Evolutionary conservation across 2,329 filamentous ascomycete species (phyloP), one percentile per base, ranked within the genome.

Genomic region (Colletotrichum nymphaeae): DNA sequence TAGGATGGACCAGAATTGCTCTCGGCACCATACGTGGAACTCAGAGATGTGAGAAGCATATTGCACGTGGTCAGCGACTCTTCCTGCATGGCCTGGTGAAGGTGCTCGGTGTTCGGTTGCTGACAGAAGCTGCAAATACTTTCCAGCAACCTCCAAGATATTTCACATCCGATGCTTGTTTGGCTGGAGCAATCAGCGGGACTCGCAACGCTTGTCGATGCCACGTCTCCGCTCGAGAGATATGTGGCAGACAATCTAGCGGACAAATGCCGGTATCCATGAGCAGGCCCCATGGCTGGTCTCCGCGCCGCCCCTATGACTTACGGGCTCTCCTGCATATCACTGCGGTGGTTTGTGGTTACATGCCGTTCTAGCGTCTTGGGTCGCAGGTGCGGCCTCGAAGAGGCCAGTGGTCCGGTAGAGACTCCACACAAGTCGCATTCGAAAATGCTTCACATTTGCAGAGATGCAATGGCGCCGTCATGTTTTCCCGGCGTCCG

Each of bases 341-440:
- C 30, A 26, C 55, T 63, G 57, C 37, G 24, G 65, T 35, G 65
- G 52, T 58, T 69, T 72, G 52, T 72, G 69, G 69, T 72, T 69
- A 69, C 69, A 63, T 72, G 69, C 65, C 65, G 69, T 58, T 26
- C 65, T 69, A 72, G 65, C 58, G 69, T 32, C 58, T 69, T 69
- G 69, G 52, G 53, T 53, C 57, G 68, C 65, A 55, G 22, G 37
- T 37, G 52, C 58, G 69, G 52, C 69, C 69, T 69, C 35, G 42
- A 72, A 58, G 69, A 63, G 58, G 69, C 65, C 58, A 69, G 52
- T 63, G 59, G 65, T 28, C 69, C 64, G 64, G 53, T 53, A 63
- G 63, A 37, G 52, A 53, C 65, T 57, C 65, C 65, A 69, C 46
- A 12, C 55, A 24, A 42, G 49, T 60, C 32, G 46, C 64, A 46